Conservation (phyloP, 192 early-diverging fungal species). For the Entomortierella lignicola region DNA sequence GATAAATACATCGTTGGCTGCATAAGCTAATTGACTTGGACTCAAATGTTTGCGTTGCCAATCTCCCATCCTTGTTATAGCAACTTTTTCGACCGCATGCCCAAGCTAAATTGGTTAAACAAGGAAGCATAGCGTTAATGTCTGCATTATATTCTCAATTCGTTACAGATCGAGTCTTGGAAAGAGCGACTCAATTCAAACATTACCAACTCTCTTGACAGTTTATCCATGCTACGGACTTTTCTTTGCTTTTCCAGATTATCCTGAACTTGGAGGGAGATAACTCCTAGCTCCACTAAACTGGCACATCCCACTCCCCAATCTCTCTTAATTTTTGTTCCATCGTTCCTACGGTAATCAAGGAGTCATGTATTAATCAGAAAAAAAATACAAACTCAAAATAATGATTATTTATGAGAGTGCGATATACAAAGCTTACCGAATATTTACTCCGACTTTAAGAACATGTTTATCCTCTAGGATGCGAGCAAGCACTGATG, state of each 20-base stretch:
- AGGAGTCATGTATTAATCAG: neutral
- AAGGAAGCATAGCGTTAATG: neutral
- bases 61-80: slow-evolving; percentile 25
- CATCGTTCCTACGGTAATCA: slow-evolving; percentile 29
- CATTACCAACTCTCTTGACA: slow-evolving; percentile 33
- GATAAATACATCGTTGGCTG: slow-evolving; percentile 53
- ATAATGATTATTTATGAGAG: neutral
- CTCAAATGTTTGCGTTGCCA: slow-evolving; percentile 28
- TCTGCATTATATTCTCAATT: no score
- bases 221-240: slow-evolving; percentile 33
- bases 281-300: slow-evolving; percentile 33
- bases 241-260: slow-evolving; percentile 4
- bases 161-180: no score
- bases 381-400: neutral
- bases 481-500: slow-evolving; percentile 20
- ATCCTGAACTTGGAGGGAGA: slow-evolving; percentile 26
- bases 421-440: slow-evolving; percentile 10
- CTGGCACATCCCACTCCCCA: slow-evolving; percentile 40
- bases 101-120: slow-evolving; percentile 13
- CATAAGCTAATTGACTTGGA: slow-evolving; percentile 20
- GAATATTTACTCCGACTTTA: slow-evolving; percentile 48
- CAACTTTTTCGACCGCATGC: slow-evolving; percentile 26
- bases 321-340: slow-evolving; percentile 45
- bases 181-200: no score
- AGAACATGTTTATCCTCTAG: slow-evolving; percentile 26